Base-by-base conservation (phyloP, 192 early-diverging fungal species). In the Pilobolus umbonatus region DNA sequence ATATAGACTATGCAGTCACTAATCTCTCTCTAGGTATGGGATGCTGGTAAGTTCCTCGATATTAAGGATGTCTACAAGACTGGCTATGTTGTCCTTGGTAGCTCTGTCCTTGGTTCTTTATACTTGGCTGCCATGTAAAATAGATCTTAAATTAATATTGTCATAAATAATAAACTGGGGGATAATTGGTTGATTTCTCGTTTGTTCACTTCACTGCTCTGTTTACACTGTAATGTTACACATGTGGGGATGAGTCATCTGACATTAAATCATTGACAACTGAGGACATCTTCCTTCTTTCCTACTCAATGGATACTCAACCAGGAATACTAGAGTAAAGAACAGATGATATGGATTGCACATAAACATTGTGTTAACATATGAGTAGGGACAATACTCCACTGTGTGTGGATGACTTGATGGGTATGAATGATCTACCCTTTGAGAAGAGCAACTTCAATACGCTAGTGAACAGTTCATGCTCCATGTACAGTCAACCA, bases 11-110 rank as follows among this genome's bases (percentile, higher is more conserved):
- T 36, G 8, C 24, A 38, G 35, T 54, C 15, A 54, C 34, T 17
- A 3, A 3, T 54, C 36, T 36, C 25, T 54, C 1, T 8, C 1
- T 58, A 89, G 85, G 22, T 80, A 47, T 98, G 95, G 95, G 95
- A 98, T 68, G 84, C 84, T 57, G 80, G 80, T 14, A 68, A 67
- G 58, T 64, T 55, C 17, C 76, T 98, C 55, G 85, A 73, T 53
- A 67, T 92, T 55, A 78, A 88, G 75, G 87, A 81, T 30, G 95
- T 98, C 10, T 88, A 89, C 69, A 73, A 72, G 5, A 90, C 88
- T 0, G 95, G 92, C 24, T 94, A 92, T 53, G 72, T 71, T 26
- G 88, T 90, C 42, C 50, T 94, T 11, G 87, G 65, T 56, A 51
- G 56, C 32, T 58, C 71, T 40, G 57, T 49, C 43, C 49, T 55